phyloP scores from a whole-genome alignment of 2,329 filamentous ascomycete genomes.

The Colletotrichum theobromicola region DNA sequence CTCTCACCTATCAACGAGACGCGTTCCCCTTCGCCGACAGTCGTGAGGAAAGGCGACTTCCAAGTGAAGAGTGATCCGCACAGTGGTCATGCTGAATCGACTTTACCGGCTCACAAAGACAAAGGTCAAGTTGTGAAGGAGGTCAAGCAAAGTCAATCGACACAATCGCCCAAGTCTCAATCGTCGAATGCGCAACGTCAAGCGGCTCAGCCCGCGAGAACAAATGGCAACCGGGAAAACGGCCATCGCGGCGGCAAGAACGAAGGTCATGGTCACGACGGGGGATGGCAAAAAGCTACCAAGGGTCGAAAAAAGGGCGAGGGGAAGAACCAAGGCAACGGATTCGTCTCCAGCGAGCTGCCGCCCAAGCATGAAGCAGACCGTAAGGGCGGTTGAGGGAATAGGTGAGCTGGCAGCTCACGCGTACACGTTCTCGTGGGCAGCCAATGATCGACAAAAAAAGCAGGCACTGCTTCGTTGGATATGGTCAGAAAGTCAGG shows the following conservation, averaged over 20 bases:
- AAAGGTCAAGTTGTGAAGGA: conserved; percentile 27
- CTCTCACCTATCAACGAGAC: conserved; percentile 79
- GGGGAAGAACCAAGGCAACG: conserved; percentile 50
- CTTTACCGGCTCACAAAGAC: not conserved
- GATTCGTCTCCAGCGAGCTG: conserved; percentile 49
- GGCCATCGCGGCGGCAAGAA: conserved; percentile 62
- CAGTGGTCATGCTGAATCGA: not conserved
- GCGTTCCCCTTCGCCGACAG: conserved; percentile 72
- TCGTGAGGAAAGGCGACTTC: conserved; percentile 48
- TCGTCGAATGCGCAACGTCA: conserved; percentile 32
- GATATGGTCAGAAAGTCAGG: not conserved
- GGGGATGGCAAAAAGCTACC: conserved; percentile 64
- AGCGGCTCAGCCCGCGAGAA: conserved; percentile 31
- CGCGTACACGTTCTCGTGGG: too few relatives aligned
- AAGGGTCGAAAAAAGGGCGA: conserved; percentile 61
- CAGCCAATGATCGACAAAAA: not conserved
- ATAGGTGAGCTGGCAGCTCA: not conserved
- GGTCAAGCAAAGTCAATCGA: conserved; percentile 27
- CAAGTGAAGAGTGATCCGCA: not conserved
- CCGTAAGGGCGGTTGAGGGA: conserved; percentile 64
- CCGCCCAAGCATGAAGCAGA: conserved; percentile 64
- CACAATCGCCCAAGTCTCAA: conserved; percentile 25
- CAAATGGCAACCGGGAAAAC: conserved; percentile 51
- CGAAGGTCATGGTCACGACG: conserved; percentile 50
- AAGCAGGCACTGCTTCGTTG: conserved; percentile 13